These are phyloP conservation scores for Aspergillus hortae DNA, from an alignment of 2,329 filamentous ascomycete genomes.

Conservation along the genomic window DNA sequence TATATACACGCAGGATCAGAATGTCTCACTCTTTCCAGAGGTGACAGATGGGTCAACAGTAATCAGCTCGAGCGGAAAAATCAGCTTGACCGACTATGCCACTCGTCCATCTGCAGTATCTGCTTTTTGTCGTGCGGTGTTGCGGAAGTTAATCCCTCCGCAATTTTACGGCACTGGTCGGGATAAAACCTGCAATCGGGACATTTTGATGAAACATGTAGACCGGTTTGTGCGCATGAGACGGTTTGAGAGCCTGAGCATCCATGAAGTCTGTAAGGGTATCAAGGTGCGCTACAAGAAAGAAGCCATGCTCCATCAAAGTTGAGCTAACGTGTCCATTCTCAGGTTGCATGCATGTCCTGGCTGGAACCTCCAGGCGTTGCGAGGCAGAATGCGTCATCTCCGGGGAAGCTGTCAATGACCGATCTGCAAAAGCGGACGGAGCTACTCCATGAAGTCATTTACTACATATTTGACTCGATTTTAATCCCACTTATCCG, in stretches of 20 bases:
- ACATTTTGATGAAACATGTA: slow-evolving; percentile 62
- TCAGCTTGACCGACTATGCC: slow-evolving; percentile 62
- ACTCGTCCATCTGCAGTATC: slow-evolving; percentile 69
- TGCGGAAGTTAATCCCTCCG: slow-evolving; percentile 69
- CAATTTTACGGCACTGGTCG: slow-evolving; percentile 67
- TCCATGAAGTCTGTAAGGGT: slow-evolving; percentile 74
- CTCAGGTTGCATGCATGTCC: slow-evolving; percentile 62
- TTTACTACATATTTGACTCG: slow-evolving; percentile 93
- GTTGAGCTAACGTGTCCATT: neutral
- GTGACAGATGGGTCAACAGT: slow-evolving; percentile 1
- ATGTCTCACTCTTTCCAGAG: neutral
- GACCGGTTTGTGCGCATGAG: slow-evolving; percentile 73
- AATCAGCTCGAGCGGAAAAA: slow-evolving; percentile 14
- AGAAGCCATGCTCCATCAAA: slow-evolving; percentile 12
- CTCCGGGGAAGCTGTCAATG: slow-evolving; percentile 56
- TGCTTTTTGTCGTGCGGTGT: slow-evolving; percentile 76
- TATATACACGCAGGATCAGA: slow-evolving; percentile 7
- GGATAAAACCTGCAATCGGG: slow-evolving; percentile 57
- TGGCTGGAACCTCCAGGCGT: slow-evolving; percentile 67
- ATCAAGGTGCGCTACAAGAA: slow-evolving; percentile 57
- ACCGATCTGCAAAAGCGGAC: slow-evolving; percentile 72
- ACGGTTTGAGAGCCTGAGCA: slow-evolving; percentile 73
- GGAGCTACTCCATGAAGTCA: slow-evolving; percentile 76
- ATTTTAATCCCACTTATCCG: slow-evolving; percentile 82
- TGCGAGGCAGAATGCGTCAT: slow-evolving; percentile 23